These are phyloP conservation scores for Amauroascus niger DNA, from an alignment of 2,329 filamentous ascomycete species.

Conservation along the genomic window DNA sequence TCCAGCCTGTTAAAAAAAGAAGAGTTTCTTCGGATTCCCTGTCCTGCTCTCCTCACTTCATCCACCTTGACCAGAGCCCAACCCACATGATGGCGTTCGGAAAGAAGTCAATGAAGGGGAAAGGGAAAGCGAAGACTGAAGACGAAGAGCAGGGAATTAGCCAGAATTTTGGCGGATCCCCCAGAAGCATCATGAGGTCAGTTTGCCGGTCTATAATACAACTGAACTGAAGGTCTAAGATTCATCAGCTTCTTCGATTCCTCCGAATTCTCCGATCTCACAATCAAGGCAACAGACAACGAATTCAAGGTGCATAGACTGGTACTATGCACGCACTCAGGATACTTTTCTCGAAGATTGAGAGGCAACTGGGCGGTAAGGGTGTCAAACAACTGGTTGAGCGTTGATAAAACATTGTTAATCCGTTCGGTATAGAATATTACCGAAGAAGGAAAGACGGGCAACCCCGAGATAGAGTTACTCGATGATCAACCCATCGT, in stretches of 20 bases:
- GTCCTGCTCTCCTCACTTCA: too few relatives aligned
- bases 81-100: too few relatives aligned
- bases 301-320: slow-evolving; percentile 18
- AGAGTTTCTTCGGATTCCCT: too few relatives aligned
- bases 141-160: too few relatives aligned
- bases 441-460: too few relatives aligned
- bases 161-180: neutral
- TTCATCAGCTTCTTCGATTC: neutral
- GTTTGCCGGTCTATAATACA: neutral
- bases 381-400: neutral
- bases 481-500: neutral
- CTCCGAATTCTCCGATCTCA: neutral
- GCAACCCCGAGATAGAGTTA: neutral
- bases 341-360: slow-evolving; percentile 10
- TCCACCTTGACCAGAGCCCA: too few relatives aligned
- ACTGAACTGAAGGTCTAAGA: neutral
- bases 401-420: neutral
- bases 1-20: too few relatives aligned
- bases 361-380: neutral
- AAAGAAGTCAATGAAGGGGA: too few relatives aligned
- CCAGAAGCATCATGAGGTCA: neutral
- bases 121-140: too few relatives aligned
- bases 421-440: neutral
- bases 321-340: slow-evolving; percentile 18
- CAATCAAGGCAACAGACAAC: slow-evolving; percentile 12